Base-by-base conservation (phyloP, 495 filamentous ascomycete genomes). In the Penicilliopsis zonata region DNA sequence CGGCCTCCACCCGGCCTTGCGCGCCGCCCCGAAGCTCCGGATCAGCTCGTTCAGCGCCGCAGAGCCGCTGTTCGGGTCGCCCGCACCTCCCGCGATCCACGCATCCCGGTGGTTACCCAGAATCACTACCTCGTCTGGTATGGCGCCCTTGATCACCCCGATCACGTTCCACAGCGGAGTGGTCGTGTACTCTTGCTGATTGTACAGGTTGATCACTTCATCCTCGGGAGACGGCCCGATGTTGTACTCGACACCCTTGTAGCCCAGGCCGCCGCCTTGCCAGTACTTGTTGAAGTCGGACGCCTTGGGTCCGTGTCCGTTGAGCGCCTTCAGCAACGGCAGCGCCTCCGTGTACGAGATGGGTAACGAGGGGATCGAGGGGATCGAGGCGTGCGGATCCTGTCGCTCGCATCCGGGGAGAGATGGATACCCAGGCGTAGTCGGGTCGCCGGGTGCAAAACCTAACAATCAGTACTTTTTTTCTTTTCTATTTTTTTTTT, bases 71-170 rank as follows among this genome's bases (percentile, higher is more conserved):
- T 86, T 85, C 0, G 90, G 84, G 38, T 86, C 81, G 1, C 72
- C 74, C 8, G 86, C 82, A 26, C 90, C 88, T 30, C 86, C 85
- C 6, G 80, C 82, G 48, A 92, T 76, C 86, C 86, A 95, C 0
- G 86, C 83, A 59, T 98, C 90, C 9, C 87, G 78, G 49, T 98
- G 90, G 46, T 96, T 96, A 9, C 92, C 92, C n/a, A 96, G 57
- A 5, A 98, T 67, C 29, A 94, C 68, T 8, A 93, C 86, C 47
- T 95, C 88, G 34, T 86, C 78, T 1, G 75, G 63, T 32, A 94
- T 75, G 6, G 74, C 78, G n/a, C 90, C 90, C 36, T 94, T 94
- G 55, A 98, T 86, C 18, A 86, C 66, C 19, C 90, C 90, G 38
- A 98, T 92, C 9, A 90, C 85, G 42, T 98, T 83, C 92, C 92